These are phyloP conservation scores for Huntiella moniliformis DNA, from an alignment of 2,329 filamentous ascomycete genomes.

Conservation along the genomic window DNA sequence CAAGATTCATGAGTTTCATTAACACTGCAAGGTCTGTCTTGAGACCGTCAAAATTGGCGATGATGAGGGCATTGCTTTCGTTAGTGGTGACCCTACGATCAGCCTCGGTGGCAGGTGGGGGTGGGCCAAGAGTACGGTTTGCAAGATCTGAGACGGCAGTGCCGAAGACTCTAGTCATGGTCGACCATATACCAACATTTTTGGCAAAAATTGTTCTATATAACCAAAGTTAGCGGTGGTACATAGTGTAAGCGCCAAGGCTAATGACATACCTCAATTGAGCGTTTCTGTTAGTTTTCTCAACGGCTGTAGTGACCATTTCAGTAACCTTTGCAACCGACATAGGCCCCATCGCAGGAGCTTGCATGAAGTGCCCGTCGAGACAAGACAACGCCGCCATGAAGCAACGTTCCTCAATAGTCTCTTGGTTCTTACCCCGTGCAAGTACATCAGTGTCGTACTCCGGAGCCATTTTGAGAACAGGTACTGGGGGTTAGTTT, in stretches of 20 bases:
- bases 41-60: slow-evolving; percentile 40
- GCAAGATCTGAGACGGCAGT: slow-evolving; percentile 42
- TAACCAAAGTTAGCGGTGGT: not conserved
- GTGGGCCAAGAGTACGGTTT: slow-evolving; percentile 37
- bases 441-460: not conserved
- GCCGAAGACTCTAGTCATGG: slow-evolving; percentile 41
- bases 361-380: slow-evolving; percentile 40
- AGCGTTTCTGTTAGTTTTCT: slow-evolving; percentile 43
- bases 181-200: slow-evolving; percentile 48
- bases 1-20: slow-evolving; percentile 50
- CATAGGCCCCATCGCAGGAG: slow-evolving; percentile 36
- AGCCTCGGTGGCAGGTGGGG: slow-evolving; percentile 33
- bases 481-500: too few species aligned
- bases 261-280: slow-evolving; percentile 34
- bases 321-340: slow-evolving; percentile 35
- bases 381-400: slow-evolving; percentile 40
- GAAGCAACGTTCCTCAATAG: slow-evolving; percentile 46
- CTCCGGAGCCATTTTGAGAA: not conserved
- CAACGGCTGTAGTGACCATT: slow-evolving; percentile 41
- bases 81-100: slow-evolving; percentile 39
- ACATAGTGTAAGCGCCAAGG: not conserved
- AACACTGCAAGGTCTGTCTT: slow-evolving; percentile 44
- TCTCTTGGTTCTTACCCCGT: slow-evolving; percentile 20
- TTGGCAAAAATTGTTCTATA: slow-evolving; percentile 38
- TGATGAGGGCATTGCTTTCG: slow-evolving; percentile 43